Percentiles rank a stretch among this genome's conserved stretches.
phyloP scores from a whole-genome alignment of 2,329 filamentous ascomycete genomes.

The Aspergillus texensis region DNA sequence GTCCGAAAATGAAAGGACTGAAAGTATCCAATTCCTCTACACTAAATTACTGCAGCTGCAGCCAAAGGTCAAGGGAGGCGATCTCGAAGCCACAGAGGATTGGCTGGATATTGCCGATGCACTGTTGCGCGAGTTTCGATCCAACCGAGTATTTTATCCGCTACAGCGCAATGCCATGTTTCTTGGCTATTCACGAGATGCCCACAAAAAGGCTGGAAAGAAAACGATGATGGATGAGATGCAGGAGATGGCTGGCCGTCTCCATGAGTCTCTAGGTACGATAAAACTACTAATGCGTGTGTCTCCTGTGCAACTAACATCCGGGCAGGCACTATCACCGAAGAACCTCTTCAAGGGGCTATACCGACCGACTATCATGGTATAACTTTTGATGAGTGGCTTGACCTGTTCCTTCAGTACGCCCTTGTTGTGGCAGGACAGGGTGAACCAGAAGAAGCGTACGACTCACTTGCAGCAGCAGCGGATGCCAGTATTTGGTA shows the following conservation, averaged over 20 bases:
- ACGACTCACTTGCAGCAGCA: slow-evolving; percentile 77
- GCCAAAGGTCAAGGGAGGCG: slow-evolving; percentile 51
- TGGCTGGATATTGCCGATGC: slow-evolving; percentile 63
- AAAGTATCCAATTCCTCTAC: slow-evolving; percentile 50
- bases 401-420: slow-evolving; percentile 88
- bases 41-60: slow-evolving; percentile 51
- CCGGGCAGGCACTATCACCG: slow-evolving; percentile 22
- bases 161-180: slow-evolving; percentile 55
- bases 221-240: slow-evolving; percentile 45
- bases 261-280: slow-evolving; percentile 46
- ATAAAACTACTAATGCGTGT: background rate
- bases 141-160: slow-evolving; percentile 63
- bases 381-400: slow-evolving; percentile 81
- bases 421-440: slow-evolving; percentile 73
- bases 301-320: slow-evolving; percentile 17
- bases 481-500: slow-evolving; percentile 82
- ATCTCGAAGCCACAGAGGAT: slow-evolving; percentile 54
- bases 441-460: slow-evolving; percentile 71
- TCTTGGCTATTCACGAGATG: slow-evolving; percentile 50
- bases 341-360: slow-evolving; percentile 32
- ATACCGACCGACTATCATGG: slow-evolving; percentile 68
- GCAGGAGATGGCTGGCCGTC: slow-evolving; percentile 47
- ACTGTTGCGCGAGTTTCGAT: slow-evolving; percentile 62
- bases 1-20: slow-evolving; percentile 40
- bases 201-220: slow-evolving; percentile 40